Evolutionary conservation across 805 yeast species (phyloP), one percentile per base, ranked within the genome.

Genomic region (Yamadazyma philogaea): DNA sequence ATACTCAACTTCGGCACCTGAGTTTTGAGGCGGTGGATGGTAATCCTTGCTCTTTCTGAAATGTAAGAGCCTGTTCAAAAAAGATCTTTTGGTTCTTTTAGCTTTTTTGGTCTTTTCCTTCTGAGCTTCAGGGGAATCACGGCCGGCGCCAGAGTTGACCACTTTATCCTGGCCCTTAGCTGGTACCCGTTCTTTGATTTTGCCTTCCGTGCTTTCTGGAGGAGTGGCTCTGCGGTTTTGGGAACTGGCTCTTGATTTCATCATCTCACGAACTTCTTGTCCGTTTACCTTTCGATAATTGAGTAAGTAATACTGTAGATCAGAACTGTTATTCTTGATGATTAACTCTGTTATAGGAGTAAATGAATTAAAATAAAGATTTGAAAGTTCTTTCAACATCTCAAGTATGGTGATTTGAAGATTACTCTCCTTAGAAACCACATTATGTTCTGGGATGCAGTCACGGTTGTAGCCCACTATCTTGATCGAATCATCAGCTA

Each of bases 381-480:
- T 48, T 45, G 52, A 51, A 34, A 54, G 51, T 2, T 51, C 43
- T 2, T 54, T 46, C 7, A 66, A 26, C 3, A 55, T 51, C 6
- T 55, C 61, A 24, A 51, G 50, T 27, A 68, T 43, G 7, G 48
- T 47, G 5, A 35, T 16, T 18, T 47, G 56, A 22, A 69, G 55
- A 6, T 59, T 45, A 2, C 45, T 48, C 2, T 54, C 50, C 2
- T 45, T 36, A 11, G 64, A 51, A 3, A 56, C 50, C 19, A 59
- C 63, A 30, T 57, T 54, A 6, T 57, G 33, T 12, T 49, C 49
- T 6, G 45, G 34, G 6, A 21, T 30, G 7, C 48, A 45, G 14
- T 32, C 31, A 31, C 47, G 42, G 22, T 35, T 46, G 18, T 36
- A 49, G 11, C 41, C 53, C 12, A 52, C 47, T 6, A 42, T 26